These are phyloP conservation scores for Albatrellus ellisii DNA, from an alignment of 768 basidiomycete species.

Conservation along the genomic window DNA sequence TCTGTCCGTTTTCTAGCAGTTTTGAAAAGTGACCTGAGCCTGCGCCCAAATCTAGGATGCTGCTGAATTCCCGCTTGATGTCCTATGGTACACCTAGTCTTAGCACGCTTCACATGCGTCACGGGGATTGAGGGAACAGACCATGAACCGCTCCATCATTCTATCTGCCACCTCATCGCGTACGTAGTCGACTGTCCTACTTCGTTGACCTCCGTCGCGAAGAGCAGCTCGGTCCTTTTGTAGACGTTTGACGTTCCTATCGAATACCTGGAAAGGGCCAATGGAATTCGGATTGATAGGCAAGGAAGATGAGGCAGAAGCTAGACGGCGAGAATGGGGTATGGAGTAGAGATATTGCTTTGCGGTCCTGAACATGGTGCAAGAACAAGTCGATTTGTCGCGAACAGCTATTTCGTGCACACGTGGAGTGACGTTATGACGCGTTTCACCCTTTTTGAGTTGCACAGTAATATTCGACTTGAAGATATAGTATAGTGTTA, in stretches of 20 bases:
- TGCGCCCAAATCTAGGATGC: conserved; percentile 78
- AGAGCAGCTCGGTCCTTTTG: conserved; percentile 69
- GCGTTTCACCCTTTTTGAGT: too few species aligned
- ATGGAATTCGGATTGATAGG: conserved; percentile 29
- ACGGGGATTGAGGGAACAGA: conserved; percentile 21
- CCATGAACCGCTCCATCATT: conserved; percentile 83
- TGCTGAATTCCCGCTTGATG: conserved; percentile 71
- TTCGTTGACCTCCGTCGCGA: conserved; percentile 41
- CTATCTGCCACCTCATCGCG: conserved; percentile 83
- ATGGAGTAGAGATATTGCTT: too few species aligned
- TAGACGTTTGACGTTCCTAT: conserved; percentile 59
- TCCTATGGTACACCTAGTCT: conserved; percentile 41
- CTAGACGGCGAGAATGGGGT: conserved; percentile 1
- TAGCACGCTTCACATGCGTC: conserved; percentile 1
- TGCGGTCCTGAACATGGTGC: too few species aligned
- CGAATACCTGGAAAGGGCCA: conserved; percentile 76
- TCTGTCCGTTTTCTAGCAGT: conserved; percentile 54
- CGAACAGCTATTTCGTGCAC: too few species aligned
- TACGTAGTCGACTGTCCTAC: conserved; percentile 81
- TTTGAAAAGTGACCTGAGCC: conserved; percentile 90
- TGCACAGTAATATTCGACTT: too few species aligned
- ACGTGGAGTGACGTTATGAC: too few species aligned
- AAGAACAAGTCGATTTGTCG: too few species aligned
- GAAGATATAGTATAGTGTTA: too few species aligned
- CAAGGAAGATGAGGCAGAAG: conserved; percentile 13